These are phyloP conservation scores for Hypsizygus marmoreus DNA, from an alignment of 768 basidiomycete genomes.

Conservation along the genomic window DNA sequence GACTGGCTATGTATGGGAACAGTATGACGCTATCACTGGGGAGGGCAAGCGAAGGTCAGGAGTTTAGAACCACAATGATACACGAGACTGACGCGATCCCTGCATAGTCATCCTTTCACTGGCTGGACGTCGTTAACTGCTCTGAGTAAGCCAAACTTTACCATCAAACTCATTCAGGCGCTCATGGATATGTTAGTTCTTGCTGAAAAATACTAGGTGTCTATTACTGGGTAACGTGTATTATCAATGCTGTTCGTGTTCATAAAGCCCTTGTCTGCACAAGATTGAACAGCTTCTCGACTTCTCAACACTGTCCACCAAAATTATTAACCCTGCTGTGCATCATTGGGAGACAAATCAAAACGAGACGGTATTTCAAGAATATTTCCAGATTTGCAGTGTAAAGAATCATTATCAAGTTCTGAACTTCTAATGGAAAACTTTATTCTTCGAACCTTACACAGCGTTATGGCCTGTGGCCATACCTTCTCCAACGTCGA, in stretches of 20 bases:
- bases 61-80: constrained; percentile 5
- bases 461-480: too few species aligned
- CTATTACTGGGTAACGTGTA: neutral
- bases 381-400: too few species aligned
- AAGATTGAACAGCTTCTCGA: too few species aligned
- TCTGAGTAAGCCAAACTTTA: constrained; percentile 62
- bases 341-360: too few species aligned
- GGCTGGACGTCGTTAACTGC: constrained; percentile 94
- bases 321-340: too few species aligned
- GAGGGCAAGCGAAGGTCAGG: constrained; percentile 83
- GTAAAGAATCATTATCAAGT: too few species aligned
- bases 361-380: too few species aligned
- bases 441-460: too few species aligned
- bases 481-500: too few species aligned
- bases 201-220: constrained; percentile 29
- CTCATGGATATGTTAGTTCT: constrained; percentile 20
- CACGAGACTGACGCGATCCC: constrained; percentile 7
- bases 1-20: constrained; percentile 97
- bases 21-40: constrained; percentile 85
- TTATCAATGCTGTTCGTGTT: neutral
- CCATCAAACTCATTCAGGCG: neutral
- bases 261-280: too few species aligned
- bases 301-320: too few species aligned
- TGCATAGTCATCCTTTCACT: constrained; percentile 86
- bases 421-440: too few species aligned